These are phyloP conservation scores for Aspergillus costaricaensis DNA, from an alignment of 2,329 filamentous ascomycete genomes.

Conservation along the genomic window DNA sequence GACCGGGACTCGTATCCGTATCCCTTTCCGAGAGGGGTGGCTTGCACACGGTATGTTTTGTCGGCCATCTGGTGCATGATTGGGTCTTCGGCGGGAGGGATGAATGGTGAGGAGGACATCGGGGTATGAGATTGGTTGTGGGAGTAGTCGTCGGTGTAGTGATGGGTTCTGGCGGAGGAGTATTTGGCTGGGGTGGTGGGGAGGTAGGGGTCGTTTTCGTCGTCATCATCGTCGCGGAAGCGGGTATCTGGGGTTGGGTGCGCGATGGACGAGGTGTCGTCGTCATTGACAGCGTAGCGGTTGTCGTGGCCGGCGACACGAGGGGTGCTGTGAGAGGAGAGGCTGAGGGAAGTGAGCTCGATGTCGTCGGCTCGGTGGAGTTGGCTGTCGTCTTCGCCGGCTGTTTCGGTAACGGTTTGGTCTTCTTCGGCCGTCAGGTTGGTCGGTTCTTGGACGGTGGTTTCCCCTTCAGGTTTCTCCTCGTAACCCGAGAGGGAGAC, in stretches of 20 bases:
- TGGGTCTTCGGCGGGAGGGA: conserved; percentile 64
- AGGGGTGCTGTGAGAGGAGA: conserved; percentile 52
- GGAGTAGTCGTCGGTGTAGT: conserved; percentile 14
- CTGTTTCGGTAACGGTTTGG: conserved; percentile 38
- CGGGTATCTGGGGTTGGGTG: conserved; percentile 75
- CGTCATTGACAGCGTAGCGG: conserved; percentile 30
- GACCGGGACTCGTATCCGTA: conserved; percentile 29
- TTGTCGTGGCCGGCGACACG: conserved; percentile 28
- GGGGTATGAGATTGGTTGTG: conserved; percentile 62
- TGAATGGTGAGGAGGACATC: conserved; percentile 55
- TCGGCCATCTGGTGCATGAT: conserved; percentile 89
- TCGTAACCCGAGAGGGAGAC: conserved; percentile 95
- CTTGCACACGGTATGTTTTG: conserved; percentile 91
- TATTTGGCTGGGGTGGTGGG: conserved; percentile 41
- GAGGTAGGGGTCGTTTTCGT: conserved; percentile 36
- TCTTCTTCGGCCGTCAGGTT: conserved; percentile 58
- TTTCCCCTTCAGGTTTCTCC: conserved; percentile 67
- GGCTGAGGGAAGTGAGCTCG: conserved; percentile 45
- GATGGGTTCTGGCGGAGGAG: conserved; percentile 27
- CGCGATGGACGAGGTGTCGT: conserved; percentile 48
- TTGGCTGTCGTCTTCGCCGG: conserved; percentile 40
- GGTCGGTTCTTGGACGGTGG: conserved; percentile 52
- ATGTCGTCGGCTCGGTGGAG: conserved; percentile 46
- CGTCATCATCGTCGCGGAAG: conserved; percentile 20
- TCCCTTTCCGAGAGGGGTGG: conserved; percentile 73